Base-by-base conservation (phyloP, 371 early-diverging fungal species). In the Zychaea mexicana region DNA sequence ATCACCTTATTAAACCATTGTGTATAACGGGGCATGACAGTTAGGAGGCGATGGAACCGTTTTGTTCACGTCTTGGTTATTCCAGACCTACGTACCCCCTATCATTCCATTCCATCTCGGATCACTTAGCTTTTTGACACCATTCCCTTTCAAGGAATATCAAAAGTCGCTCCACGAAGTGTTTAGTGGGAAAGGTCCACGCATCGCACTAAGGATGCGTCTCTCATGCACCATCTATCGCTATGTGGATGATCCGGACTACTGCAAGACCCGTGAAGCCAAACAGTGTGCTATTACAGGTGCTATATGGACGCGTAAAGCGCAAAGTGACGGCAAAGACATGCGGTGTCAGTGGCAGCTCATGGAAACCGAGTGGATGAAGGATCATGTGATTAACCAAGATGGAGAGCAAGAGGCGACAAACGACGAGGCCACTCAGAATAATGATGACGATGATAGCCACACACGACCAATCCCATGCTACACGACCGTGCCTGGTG, bases 1-100 rank as follows among this genome's bases (percentile, higher is more conserved):
- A n/a, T n/a, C n/a, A n/a, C n/a, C n/a, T n/a, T n/a, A n/a, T n/a
- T n/a, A n/a, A n/a, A n/a, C n/a, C n/a, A n/a, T n/a, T n/a, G n/a
- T n/a, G n/a, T 49, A 24, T 52, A 49, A 15, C 28, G n/a, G n/a
- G n/a, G n/a, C n/a, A n/a, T n/a, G 31, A 28, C 66, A 88, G 88
- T 84, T 94, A 52, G 94, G 94, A 38, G 95, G 95, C 28, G 95
- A 94, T 82, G 95, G 95, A 36, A 94, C 95, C 8, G 94, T 94
- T 3, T 79, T 95, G 17, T 93, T 91, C 69, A 88, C 96, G 24
- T 88, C 93, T 26, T 96, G 95, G 95, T 77, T 97, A 52, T 98
- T 97, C 69, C 96, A 98, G 77, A 79, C 73, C 19, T 86, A 89
- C n/a, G 92, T 94, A 5, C 98, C 98, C 19, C 94, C 96, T 0